These are phyloP conservation scores for Fusarium sp. DNA, from an alignment of 2,329 filamentous ascomycete genomes.

Conservation along the genomic window DNA sequence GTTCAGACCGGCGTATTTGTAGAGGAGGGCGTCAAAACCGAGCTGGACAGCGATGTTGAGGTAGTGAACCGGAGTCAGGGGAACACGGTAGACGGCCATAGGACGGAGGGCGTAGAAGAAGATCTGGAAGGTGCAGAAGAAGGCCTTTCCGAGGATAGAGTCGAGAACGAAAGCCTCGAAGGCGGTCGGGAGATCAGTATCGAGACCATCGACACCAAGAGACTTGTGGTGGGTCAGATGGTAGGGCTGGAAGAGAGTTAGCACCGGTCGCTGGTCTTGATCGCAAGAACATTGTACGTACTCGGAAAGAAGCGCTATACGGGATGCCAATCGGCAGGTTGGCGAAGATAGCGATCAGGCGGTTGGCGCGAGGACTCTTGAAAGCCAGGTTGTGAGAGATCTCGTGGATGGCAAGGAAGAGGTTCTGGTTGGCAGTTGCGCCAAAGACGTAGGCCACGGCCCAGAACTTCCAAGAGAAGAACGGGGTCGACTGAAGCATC, in stretches of 20 bases:
- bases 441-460: slow-evolving; percentile 91
- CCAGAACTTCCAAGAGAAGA: slow-evolving; percentile 90
- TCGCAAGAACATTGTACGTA: slow-evolving; percentile 58
- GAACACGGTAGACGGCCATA: slow-evolving; percentile 93
- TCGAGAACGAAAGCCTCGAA: slow-evolving; percentile 94
- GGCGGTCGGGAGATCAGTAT: slow-evolving; percentile 94
- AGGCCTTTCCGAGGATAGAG: slow-evolving; percentile 95
- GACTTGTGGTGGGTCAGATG: slow-evolving; percentile 99
- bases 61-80: slow-evolving; percentile 87
- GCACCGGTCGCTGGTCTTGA: slow-evolving; percentile 36
- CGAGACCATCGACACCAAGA: slow-evolving; percentile 93
- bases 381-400: slow-evolving; percentile 99
- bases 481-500: slow-evolving; percentile 80
- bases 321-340: slow-evolving; percentile 97
- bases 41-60: slow-evolving; percentile 86
- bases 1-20: slow-evolving; percentile 72
- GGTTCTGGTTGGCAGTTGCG: slow-evolving; percentile 97
- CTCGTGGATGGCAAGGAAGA: slow-evolving; percentile 98
- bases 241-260: slow-evolving; percentile 77
- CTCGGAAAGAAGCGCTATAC: slow-evolving; percentile 95
- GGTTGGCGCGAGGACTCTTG: slow-evolving; percentile 83
- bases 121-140: slow-evolving; percentile 99
- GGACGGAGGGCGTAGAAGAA: slow-evolving; percentile 98
- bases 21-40: slow-evolving; percentile 81
- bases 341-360: slow-evolving; percentile 90